These are phyloP conservation scores for Diplodia seriata DNA, from an alignment of 2,329 filamentous ascomycete genomes.

Conservation along the genomic window DNA sequence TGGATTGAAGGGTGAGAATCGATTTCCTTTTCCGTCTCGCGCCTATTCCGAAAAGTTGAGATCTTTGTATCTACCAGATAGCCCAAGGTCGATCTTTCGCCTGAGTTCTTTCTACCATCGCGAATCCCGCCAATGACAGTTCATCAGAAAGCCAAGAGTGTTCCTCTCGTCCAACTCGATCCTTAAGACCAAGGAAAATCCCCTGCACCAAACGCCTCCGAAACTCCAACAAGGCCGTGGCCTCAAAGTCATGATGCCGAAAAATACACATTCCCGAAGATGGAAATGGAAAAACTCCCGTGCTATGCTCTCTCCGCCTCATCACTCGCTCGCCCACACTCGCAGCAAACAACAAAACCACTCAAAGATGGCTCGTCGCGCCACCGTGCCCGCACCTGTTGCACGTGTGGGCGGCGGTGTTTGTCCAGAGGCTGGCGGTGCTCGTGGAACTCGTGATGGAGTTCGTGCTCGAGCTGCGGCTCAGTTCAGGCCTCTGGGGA, in stretches of 20 bases:
- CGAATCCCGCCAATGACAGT: slow-evolving; percentile 18
- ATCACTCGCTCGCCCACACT: background rate
- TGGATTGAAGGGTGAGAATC: slow-evolving; percentile 1
- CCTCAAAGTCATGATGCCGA: background rate
- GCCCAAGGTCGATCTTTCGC: slow-evolving; percentile 10
- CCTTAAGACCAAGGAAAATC: slow-evolving; percentile 21
- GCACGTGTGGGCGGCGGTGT: background rate
- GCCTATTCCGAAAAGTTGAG: background rate
- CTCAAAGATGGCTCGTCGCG: slow-evolving; percentile 23
- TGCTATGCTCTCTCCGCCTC: background rate
- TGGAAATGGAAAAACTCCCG: background rate
- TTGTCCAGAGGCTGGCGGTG: slow-evolving; percentile 19
- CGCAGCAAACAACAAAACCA: background rate
- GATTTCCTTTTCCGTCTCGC: slow-evolving; percentile 16
- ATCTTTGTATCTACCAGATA: slow-evolving; percentile 26
- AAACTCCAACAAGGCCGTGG: slow-evolving; percentile 4
- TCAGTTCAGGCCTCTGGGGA: slow-evolving; percentile 11
- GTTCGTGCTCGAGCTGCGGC: slow-evolving; percentile 15
- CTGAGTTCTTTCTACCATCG: slow-evolving; percentile 19
- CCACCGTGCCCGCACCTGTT: slow-evolving; percentile 21
- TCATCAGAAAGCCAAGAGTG: slow-evolving; percentile 15
- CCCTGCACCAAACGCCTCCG: background rate
- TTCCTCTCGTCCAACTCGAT: slow-evolving; percentile 21
- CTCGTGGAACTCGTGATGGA: slow-evolving; percentile 1
- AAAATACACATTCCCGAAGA: slow-evolving; percentile 3